Percentiles rank a stretch among this genome's conserved stretches.
These are phyloP conservation scores for Prunus dulcis DNA, from an alignment of 306 rosid genomes.

Conservation along the genomic window DNA sequence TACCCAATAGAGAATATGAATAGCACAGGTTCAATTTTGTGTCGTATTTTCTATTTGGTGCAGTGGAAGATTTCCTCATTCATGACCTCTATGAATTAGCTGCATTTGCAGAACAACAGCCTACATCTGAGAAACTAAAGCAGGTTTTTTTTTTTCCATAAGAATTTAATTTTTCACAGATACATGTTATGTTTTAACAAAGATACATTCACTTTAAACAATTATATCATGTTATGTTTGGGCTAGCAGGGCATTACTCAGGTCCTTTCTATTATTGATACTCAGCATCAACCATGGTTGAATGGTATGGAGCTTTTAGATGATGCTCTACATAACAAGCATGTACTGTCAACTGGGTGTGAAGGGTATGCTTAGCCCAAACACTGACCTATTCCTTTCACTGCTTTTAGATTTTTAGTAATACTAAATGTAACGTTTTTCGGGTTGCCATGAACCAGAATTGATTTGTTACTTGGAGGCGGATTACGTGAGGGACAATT, in stretches of 20 bases:
- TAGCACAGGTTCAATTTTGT: neutral
- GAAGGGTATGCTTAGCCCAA: conserved; percentile 49
- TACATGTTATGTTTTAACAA: neutral
- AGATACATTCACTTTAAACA: neutral
- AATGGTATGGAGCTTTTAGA: conserved; percentile 52
- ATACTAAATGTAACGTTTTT: neutral
- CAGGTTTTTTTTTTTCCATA: conserved; percentile 33
- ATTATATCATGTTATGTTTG: neutral
- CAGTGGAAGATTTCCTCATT: conserved; percentile 80
- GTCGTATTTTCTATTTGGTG: neutral
- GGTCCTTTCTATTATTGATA: conserved; percentile 35
- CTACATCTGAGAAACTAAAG: conserved; percentile 32
- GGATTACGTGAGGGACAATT: conserved; percentile 75
- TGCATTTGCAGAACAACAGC: conserved; percentile 36
- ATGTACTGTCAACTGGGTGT: conserved; percentile 55
- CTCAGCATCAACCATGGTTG: conserved; percentile 37
- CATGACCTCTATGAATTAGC: conserved; percentile 43
- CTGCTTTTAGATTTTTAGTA: neutral
- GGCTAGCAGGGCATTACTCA: conserved; percentile 40
- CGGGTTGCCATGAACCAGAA: conserved; percentile 38
- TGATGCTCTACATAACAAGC: conserved; percentile 34
- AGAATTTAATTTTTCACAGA: neutral
- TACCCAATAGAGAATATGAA: neutral
- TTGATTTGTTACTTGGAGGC: conserved; percentile 75
- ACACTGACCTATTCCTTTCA: neutral